phyloP scores from a whole-genome alignment of 257 asterid species.

The Perilla frutescens region DNA sequence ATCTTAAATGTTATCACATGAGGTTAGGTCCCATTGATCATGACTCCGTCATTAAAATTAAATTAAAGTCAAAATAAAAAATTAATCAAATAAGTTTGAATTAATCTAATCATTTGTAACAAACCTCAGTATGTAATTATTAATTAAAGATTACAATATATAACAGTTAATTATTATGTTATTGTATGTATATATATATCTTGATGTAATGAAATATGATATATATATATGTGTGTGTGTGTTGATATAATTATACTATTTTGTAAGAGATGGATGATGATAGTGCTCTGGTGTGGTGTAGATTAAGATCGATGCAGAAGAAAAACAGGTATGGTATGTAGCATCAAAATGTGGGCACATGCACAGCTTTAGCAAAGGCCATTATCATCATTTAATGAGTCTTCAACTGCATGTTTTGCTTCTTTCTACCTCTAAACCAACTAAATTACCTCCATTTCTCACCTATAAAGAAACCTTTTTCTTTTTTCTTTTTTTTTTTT shows the following conservation, averaged over 20 bases:
- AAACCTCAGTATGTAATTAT: no score
- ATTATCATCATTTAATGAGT: slow-evolving; percentile 65
- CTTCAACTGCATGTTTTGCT: slow-evolving; percentile 51
- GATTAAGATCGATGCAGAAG: no score
- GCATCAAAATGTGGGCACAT: slow-evolving; percentile 48
- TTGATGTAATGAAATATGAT: neutral
- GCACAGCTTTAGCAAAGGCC: slow-evolving; percentile 45
- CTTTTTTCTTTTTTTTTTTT: no score
- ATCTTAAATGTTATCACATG: slow-evolving; percentile 75
- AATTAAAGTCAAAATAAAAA: neutral
- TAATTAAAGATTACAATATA: no score
- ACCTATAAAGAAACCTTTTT: slow-evolving; percentile 15
- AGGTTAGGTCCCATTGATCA: slow-evolving; percentile 65
- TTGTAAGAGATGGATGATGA: neutral
- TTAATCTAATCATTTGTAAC: no score
- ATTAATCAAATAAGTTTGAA: neutral
- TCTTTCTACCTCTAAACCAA: slow-evolving; percentile 46
- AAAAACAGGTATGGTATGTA: neutral
- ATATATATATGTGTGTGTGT: no score
- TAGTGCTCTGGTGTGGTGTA: no score
- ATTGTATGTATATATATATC: neutral
- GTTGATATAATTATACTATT: neutral
- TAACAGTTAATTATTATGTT: no score
- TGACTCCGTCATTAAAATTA: slow-evolving; percentile 13
- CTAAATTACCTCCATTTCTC: slow-evolving; percentile 38